Conservation (phyloP, 495 filamentous ascomycete genomes). For the Podospora pseudoanserina region DNA sequence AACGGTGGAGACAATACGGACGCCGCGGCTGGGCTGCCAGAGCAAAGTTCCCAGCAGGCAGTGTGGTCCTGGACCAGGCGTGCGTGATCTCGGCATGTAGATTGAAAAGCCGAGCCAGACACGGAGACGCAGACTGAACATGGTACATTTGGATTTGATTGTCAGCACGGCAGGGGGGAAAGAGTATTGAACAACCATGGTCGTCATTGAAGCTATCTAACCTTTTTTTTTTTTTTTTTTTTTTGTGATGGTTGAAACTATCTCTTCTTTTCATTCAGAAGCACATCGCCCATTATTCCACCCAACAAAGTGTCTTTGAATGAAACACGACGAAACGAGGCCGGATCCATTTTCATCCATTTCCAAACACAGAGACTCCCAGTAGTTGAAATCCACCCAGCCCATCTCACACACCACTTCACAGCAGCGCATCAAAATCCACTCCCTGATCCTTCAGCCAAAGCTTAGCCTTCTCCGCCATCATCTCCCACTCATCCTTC, state of each 20-base stretch:
- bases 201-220: background rate
- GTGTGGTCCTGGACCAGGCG: background rate
- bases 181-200: background rate
- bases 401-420: background rate
- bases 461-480: constrained; percentile 46
- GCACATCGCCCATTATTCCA: background rate
- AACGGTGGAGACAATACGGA: background rate
- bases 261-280: too few species aligned
- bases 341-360: background rate
- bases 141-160: background rate
- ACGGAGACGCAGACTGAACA: background rate
- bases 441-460: constrained; percentile 35
- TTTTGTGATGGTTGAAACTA: background rate
- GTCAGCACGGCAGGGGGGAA: background rate
- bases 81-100: background rate
- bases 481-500: constrained; percentile 54
- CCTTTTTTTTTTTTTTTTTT: background rate
- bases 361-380: background rate
- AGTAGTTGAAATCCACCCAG: background rate
- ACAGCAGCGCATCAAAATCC: constrained; percentile 13
- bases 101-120: background rate
- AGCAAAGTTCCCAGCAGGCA: background rate
- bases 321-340: background rate
- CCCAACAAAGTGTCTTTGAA: background rate
- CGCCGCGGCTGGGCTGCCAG: background rate